These are phyloP conservation scores for Amaranthus palmeri DNA, from an alignment of 148 eudicot genomes.

Conservation along the genomic window DNA sequence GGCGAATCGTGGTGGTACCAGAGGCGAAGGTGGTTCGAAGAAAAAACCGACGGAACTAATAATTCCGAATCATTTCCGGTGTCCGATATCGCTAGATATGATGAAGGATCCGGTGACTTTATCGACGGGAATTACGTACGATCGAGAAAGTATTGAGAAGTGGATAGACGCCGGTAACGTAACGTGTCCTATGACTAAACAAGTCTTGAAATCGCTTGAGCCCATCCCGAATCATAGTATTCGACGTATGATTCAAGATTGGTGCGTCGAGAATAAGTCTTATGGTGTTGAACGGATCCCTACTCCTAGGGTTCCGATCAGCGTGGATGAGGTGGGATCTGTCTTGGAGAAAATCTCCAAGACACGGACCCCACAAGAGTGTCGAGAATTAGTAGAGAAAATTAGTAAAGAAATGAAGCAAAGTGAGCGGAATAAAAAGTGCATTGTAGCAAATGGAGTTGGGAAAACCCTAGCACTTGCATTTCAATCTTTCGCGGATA, in stretches of 20 bases:
- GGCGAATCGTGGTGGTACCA: slow-evolving; percentile 22
- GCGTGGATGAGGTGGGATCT: slow-evolving; percentile 33
- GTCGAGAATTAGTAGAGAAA: slow-evolving; percentile 33
- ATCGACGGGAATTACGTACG: slow-evolving; percentile 79
- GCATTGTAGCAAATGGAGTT: slow-evolving; percentile 37
- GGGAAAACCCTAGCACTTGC: slow-evolving; percentile 26
- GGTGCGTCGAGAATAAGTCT: slow-evolving; percentile 69
- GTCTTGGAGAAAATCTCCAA: slow-evolving; percentile 29
- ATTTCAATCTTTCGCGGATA: slow-evolving; percentile 36
- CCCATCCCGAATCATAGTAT: slow-evolving; percentile 74
- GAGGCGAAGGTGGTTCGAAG: slow-evolving; percentile 3
- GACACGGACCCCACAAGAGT: slow-evolving; percentile 13
- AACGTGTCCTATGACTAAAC: slow-evolving; percentile 79
- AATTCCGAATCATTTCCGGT: slow-evolving; percentile 57
- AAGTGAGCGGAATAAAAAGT: slow-evolving; percentile 53
- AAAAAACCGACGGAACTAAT: slow-evolving; percentile 32
- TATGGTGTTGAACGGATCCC: slow-evolving; percentile 75
- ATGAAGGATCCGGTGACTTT: slow-evolving; percentile 94
- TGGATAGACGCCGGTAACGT: slow-evolving; percentile 72
- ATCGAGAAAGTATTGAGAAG: slow-evolving; percentile 68
- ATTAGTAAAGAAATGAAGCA: slow-evolving; percentile 38
- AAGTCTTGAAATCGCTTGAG: slow-evolving; percentile 39
- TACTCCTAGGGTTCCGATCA: slow-evolving; percentile 63
- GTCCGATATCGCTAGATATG: slow-evolving; percentile 80
- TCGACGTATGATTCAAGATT: slow-evolving; percentile 77